These are phyloP conservation scores for Fraxinus cuspidata DNA, from an alignment of 257 asterid species.

Conservation along the genomic window DNA sequence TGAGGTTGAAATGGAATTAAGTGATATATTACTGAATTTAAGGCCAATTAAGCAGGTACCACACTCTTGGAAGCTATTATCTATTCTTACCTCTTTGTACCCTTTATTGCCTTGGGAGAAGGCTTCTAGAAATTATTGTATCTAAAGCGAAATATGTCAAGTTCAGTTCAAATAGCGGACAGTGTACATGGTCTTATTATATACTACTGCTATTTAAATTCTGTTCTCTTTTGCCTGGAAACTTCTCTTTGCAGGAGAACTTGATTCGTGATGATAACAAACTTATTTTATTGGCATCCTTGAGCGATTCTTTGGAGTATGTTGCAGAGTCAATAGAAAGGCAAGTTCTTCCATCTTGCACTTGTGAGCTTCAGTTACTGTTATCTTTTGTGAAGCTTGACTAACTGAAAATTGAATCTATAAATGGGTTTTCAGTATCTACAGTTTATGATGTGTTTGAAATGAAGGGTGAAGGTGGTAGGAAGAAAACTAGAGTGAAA, in stretches of 20 bases:
- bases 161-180: conserved; percentile 7
- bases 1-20: conserved; percentile 74
- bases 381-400: too few species aligned
- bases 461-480: not conserved
- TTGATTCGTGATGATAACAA: conserved; percentile 95
- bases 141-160: conserved; percentile 1
- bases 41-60: conserved; percentile 95
- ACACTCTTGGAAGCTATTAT: conserved; percentile 23
- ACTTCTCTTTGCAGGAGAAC: conserved; percentile 70
- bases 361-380: conserved; percentile 14
- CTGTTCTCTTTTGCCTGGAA: conserved; percentile 21
- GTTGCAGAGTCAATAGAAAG: conserved; percentile 96
- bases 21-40: conserved; percentile 68
- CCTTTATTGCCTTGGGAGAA: not conserved
- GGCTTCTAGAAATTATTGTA: conserved; percentile 1
- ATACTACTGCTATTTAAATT: conserved; percentile 13
- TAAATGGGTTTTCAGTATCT: not conserved
- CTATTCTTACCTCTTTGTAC: conserved; percentile 5
- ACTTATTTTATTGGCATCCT: conserved; percentile 86
- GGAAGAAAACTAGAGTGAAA: conserved; percentile 1
- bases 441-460: not conserved
- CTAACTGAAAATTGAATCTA: not conserved
- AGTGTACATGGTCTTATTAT: conserved; percentile 15
- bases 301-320: conserved; percentile 96
- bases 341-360: conserved; percentile 48